Base-by-base conservation (phyloP, 176 grass and related monocot genomes). In the Typha latifolia region DNA sequence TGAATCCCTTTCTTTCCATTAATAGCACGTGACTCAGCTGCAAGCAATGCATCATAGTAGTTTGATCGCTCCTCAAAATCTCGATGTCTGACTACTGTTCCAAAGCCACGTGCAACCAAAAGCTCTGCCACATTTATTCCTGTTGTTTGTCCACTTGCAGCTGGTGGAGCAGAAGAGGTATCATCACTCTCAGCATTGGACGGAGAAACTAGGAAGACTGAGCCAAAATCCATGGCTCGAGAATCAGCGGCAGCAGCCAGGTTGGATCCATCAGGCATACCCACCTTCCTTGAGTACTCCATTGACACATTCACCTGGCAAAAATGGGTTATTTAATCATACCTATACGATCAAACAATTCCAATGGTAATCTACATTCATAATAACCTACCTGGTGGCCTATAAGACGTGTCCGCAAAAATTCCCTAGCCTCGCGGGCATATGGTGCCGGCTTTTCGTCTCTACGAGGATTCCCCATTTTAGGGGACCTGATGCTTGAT, bases 51-150 rank as follows among this genome's bases (percentile, higher is more conserved):
- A 82, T 99, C 94, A 69, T 81, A 99, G 68, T 99, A 84, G 67
- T 92, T 90, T 12, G 94, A 99, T 18, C 94, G 82, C 70, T 99
- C 94, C 62, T 99, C 94, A 6, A 93, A 99, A 56, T 99, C 94
- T 14, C 94, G 83, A 68, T 93, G 94, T 72, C 85, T 99, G 15
- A 90, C 81, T 66, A 77, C 82, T 55, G 49, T 75, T 51, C 81
- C 94, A 67, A 99, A 93, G 12, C 94, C 94, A 62, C 89, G 73
- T 49, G 83, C 82, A 56, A 99, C 85, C 66, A 99, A 64, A 81
- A 93, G 77, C 27, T 99, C 94, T 53, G 83, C 94, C 56, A 99
- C 12, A 85, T 99, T 99, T 65, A 83, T 72, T 61, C 79, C 86
- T 49, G 67, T 12, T 69, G 69, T 74, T 71, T 82, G 68, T 72